These are phyloP conservation scores for Sporothrix variecibatus DNA, from an alignment of 2,329 filamentous ascomycete species.

Conservation along the genomic window DNA sequence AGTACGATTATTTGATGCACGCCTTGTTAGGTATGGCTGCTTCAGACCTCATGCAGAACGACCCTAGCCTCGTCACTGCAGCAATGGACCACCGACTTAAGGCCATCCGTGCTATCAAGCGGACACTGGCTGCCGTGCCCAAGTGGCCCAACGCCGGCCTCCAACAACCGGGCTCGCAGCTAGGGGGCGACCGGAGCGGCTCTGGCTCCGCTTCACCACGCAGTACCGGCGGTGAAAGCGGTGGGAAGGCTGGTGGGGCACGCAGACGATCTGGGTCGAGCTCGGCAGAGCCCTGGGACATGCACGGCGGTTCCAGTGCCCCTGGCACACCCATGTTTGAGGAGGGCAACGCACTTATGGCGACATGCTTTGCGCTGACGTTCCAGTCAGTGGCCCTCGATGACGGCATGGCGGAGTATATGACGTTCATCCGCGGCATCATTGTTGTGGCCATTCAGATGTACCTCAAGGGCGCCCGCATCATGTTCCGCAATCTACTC, in stretches of 20 bases:
- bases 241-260: neutral
- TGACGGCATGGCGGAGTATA: conserved; percentile 61
- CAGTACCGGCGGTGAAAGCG: neutral
- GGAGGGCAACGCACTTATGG: conserved; percentile 61
- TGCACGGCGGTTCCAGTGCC: neutral
- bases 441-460: conserved; percentile 58
- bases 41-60: conserved; percentile 60
- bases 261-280: neutral
- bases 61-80: conserved; percentile 54
- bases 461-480: conserved; percentile 53
- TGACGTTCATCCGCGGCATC: conserved; percentile 62
- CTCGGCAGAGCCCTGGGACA: conserved; percentile 3
- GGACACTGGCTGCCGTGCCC: conserved; percentile 49
- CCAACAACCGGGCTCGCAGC: neutral
- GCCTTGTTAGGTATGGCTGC: conserved; percentile 68
- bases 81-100: conserved; percentile 67
- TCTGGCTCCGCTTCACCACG: neutral
- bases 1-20: conserved; percentile 71
- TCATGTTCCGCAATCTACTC: conserved; percentile 53
- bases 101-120: conserved; percentile 64
- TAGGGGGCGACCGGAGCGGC: conserved; percentile 2
- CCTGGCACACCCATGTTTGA: conserved; percentile 40
- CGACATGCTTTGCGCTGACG: conserved; percentile 60
- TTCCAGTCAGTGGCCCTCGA: conserved; percentile 60
- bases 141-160: conserved; percentile 32